Percentiles rank a stretch among this genome's conserved stretches.
phyloP scores from a whole-genome alignment of 768 basidiomycete genomes.

The Candolleomyces efflorescens region DNA sequence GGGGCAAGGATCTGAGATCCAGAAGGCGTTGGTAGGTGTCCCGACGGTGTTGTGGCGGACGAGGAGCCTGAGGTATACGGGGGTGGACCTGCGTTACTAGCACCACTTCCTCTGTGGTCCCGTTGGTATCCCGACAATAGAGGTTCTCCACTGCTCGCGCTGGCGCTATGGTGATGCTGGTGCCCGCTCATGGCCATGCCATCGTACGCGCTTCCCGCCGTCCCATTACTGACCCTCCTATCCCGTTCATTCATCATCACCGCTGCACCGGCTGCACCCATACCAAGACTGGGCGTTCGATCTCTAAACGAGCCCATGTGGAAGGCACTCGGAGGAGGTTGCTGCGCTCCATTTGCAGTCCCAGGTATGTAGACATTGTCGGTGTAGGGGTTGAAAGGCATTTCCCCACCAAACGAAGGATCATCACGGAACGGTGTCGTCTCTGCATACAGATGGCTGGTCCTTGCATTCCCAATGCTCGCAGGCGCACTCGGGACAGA shows the following conservation, averaged over 20 bases:
- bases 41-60: neutral
- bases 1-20: neutral
- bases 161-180: slow-evolving; percentile 13
- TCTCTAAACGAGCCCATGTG: slow-evolving; percentile 26
- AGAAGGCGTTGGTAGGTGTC: neutral
- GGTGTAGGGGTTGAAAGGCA: slow-evolving; percentile 49
- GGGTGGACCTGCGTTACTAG: neutral
- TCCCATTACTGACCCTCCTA: slow-evolving; percentile 12
- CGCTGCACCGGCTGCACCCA: slow-evolving; percentile 6
- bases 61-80: slow-evolving; percentile 1
- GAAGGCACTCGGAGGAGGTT: slow-evolving; percentile 35
- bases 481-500: slow-evolving; percentile 13
- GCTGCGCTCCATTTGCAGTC: neutral
- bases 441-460: slow-evolving; percentile 34
- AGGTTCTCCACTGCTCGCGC: slow-evolving; percentile 58
- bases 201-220: slow-evolving; percentile 14
- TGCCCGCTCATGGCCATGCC: neutral
- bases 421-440: slow-evolving; percentile 29
- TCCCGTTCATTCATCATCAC: slow-evolving; percentile 17
- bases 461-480: slow-evolving; percentile 17
- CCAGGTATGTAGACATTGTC: slow-evolving; percentile 38
- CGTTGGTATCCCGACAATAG: slow-evolving; percentile 43
- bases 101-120: neutral
- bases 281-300: slow-evolving; percentile 14
- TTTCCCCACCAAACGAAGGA: slow-evolving; percentile 15